phyloP scores from a whole-genome alignment of 163 green algal genomes.

The Volvox carteri region DNA sequence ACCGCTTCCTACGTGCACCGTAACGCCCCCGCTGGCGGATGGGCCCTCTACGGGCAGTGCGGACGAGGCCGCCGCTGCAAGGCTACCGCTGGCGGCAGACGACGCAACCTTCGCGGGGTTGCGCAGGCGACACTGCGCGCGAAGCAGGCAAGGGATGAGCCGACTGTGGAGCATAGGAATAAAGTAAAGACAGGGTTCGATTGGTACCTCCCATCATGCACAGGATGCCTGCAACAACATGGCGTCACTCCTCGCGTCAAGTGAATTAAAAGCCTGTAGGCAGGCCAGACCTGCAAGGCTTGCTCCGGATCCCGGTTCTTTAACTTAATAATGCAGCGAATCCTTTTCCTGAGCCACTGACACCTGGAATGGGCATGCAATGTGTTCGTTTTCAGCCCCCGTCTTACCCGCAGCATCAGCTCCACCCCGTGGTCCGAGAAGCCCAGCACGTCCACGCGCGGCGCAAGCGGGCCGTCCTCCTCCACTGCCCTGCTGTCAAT shows the following conservation, averaged over 20 bases:
- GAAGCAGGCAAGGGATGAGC: background rate
- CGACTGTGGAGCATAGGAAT: background rate
- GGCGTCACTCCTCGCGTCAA: no score
- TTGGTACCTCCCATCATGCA: no score
- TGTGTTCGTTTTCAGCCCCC: no score
- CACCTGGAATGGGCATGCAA: no score
- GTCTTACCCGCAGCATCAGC: slow-evolving; percentile 29
- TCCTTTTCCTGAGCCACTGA: no score
- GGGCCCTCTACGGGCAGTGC: background rate
- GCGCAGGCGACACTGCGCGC: slow-evolving; percentile 20
- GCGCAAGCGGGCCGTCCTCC: slow-evolving; percentile 27
- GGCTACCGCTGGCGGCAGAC: background rate
- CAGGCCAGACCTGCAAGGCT: no score
- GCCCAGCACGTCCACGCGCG: slow-evolving; percentile 1
- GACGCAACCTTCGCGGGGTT: slow-evolving; percentile 25
- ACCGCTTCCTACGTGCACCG: background rate
- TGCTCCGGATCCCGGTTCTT: no score
- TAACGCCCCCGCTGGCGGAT: background rate
- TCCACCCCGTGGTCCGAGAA: slow-evolving; percentile 30
- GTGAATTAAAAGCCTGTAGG: no score
- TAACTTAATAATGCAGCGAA: no score
- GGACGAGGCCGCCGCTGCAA: background rate
- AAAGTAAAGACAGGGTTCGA: no score
- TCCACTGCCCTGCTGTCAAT: slow-evolving; percentile 33
- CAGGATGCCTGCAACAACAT: no score